Evolutionary conservation across 1,284 basidiomycete species (phyloP).

Genomic region (Chalciporus piperatoides): DNA sequence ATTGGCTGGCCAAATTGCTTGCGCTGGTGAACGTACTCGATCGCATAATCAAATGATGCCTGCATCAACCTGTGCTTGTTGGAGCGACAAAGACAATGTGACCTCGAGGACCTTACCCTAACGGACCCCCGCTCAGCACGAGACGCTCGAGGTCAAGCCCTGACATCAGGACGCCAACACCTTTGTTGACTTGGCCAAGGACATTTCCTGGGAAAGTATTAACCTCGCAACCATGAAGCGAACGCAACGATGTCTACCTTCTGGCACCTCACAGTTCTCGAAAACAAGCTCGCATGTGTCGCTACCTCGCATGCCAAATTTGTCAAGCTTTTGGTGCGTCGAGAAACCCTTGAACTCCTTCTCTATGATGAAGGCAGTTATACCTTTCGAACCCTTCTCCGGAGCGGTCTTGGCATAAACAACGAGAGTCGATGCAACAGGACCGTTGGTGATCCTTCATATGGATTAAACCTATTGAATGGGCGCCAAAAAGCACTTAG

Average conservation of each 20-base stretch:
- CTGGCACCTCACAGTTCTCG: slow-evolving; percentile 85
- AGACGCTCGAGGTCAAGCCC: slow-evolving; percentile 91
- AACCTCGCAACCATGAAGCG: neutral
- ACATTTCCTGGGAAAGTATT: slow-evolving; percentile 63
- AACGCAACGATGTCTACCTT: slow-evolving; percentile 45
- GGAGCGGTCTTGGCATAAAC: slow-evolving; percentile 92
- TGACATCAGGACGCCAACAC: slow-evolving; percentile 89
- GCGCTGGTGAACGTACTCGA: slow-evolving; percentile 88
- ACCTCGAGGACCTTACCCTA: slow-evolving; percentile 36
- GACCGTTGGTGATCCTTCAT: slow-evolving; percentile 91
- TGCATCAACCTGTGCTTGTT: slow-evolving; percentile 77
- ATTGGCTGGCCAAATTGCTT: slow-evolving; percentile 87
- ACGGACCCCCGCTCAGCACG: slow-evolving; percentile 84
- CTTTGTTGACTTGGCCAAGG: slow-evolving; percentile 75
- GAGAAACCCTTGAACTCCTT: slow-evolving; percentile 81
- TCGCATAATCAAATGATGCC: slow-evolving; percentile 85
- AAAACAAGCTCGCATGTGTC: slow-evolving; percentile 95
- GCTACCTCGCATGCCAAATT: slow-evolving; percentile 94
- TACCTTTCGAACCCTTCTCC: slow-evolving; percentile 78
- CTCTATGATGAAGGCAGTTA: slow-evolving; percentile 92
- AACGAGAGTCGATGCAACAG: slow-evolving; percentile 83
- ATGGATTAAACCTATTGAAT: neutral
- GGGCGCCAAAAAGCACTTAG: neutral
- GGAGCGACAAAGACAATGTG: slow-evolving; percentile 1
- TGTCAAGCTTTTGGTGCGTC: slow-evolving; percentile 88